These are phyloP conservation scores for Tulasnella sp. DNA, from an alignment of 768 basidiomycete genomes.

Conservation along the genomic window DNA sequence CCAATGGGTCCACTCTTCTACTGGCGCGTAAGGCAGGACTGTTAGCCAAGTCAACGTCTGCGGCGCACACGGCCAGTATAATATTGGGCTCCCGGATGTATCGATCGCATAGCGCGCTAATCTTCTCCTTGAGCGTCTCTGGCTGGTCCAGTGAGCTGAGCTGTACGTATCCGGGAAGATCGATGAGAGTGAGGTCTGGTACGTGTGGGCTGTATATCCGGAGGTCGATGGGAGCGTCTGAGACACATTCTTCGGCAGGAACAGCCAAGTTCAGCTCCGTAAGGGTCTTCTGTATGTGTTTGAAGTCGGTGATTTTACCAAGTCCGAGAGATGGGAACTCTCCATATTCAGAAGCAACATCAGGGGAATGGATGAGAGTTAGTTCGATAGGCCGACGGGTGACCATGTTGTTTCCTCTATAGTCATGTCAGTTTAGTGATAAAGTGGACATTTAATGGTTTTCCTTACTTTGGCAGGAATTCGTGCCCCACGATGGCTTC, in stretches of 20 bases:
- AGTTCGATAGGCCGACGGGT: conserved; percentile 96
- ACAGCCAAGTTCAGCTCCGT: conserved; percentile 94
- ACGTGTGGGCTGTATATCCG: conserved; percentile 93
- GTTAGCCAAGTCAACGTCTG: conserved; percentile 97
- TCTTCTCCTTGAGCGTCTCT: conserved; percentile 87
- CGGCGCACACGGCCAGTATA: conserved; percentile 95
- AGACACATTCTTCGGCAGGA: conserved; percentile 80
- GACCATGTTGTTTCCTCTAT: conserved; percentile 97
- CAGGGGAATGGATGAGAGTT: conserved; percentile 77
- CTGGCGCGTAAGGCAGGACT: conserved; percentile 91
- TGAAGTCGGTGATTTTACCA: conserved; percentile 83
- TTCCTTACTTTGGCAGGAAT: conserved; percentile 88
- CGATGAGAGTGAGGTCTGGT: conserved; percentile 94
- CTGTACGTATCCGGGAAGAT: conserved; percentile 95
- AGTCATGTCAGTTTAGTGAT: conserved; percentile 1
- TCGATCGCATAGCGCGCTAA: conserved; percentile 77
- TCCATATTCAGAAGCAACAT: conserved; percentile 63
- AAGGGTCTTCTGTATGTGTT: conserved; percentile 83
- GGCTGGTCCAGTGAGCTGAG: conserved; percentile 93
- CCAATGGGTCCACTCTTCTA: conserved; percentile 87
- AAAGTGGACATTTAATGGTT: neutral
- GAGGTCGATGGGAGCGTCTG: conserved; percentile 90
- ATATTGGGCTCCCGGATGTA: conserved; percentile 99
- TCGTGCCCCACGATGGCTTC: conserved; percentile 97
- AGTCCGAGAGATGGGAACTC: conserved; percentile 87